Conservation (phyloP, 1,139 yeast species). For the Kodamaea fungicola region DNA sequence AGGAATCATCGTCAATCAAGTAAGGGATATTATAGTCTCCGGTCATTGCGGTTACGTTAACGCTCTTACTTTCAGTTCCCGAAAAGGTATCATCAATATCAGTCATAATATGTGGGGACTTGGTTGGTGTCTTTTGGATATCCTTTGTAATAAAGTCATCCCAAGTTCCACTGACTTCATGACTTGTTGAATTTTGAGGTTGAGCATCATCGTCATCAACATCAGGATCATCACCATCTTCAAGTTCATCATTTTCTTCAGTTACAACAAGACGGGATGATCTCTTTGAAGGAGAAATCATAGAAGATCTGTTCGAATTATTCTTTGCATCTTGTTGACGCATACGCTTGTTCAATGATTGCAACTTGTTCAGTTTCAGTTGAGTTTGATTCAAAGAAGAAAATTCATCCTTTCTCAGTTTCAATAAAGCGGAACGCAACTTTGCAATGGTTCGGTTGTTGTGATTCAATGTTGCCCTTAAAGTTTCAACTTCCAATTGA, state of each 20-base stretch:
- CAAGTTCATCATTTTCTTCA: slow-evolving; percentile 21
- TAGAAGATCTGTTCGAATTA: slow-evolving; percentile 21
- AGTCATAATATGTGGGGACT: slow-evolving; percentile 15
- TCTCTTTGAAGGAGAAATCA: slow-evolving; percentile 36
- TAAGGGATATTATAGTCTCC: slow-evolving; percentile 22
- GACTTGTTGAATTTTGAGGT: slow-evolving; percentile 7
- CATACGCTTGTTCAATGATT: slow-evolving; percentile 17
- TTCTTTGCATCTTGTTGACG: slow-evolving; percentile 14
- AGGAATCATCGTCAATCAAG: slow-evolving; percentile 32
- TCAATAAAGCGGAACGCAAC: slow-evolving; percentile 48
- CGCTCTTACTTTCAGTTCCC: slow-evolving; percentile 17
- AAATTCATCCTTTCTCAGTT: slow-evolving; percentile 30
- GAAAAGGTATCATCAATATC: slow-evolving; percentile 11
- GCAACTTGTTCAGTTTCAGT: slow-evolving; percentile 4
- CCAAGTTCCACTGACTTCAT: slow-evolving; percentile 33
- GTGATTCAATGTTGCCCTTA: slow-evolving; percentile 61
- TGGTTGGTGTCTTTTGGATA: slow-evolving; percentile 22
- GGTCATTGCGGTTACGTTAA: slow-evolving; percentile 12
- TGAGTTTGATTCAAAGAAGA: slow-evolving; percentile 13
- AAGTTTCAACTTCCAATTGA: slow-evolving; percentile 63
- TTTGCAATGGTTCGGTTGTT: slow-evolving; percentile 61
- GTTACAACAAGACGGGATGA: slow-evolving; percentile 30
- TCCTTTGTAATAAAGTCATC: slow-evolving; percentile 39
- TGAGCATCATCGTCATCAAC: slow-evolving; percentile 1
- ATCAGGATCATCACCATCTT: slow-evolving; percentile 8